Conservation (phyloP, 495 filamentous ascomycete species). For the Cudoniella acicularis region DNA sequence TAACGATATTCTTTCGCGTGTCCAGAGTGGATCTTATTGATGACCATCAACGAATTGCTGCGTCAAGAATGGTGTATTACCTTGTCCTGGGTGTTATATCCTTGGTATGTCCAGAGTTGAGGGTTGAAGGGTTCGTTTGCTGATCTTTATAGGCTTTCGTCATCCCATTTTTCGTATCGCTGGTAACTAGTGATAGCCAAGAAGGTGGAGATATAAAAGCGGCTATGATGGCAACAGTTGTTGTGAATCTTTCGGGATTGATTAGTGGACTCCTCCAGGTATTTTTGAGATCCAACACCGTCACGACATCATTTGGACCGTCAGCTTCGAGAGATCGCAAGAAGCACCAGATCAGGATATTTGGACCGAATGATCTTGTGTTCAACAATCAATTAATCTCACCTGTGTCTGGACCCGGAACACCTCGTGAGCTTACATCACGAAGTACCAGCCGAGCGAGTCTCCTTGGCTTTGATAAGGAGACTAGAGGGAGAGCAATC, state of each 20-base stretch:
- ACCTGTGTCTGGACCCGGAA: constrained; percentile 18
- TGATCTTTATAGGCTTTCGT: constrained; percentile 27
- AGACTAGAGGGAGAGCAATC: background rate
- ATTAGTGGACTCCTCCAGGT: constrained; percentile 32
- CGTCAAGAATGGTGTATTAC: constrained; percentile 37
- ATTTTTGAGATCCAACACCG: constrained; percentile 33
- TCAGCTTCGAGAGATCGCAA: constrained; percentile 10
- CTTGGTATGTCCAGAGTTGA: constrained; percentile 25
- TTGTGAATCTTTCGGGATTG: constrained; percentile 34
- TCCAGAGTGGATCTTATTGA: constrained; percentile 26
- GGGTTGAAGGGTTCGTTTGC: background rate
- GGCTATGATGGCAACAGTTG: constrained; percentile 34
- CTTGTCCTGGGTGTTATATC: constrained; percentile 27
- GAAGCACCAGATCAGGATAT: constrained; percentile 28
- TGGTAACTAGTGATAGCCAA: constrained; percentile 1
- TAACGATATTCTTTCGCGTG: constrained; percentile 22
- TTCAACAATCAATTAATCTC: constrained; percentile 23
- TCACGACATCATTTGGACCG: constrained; percentile 29
- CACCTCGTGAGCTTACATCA: constrained; percentile 2
- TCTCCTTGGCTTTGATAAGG: constrained; percentile 18
- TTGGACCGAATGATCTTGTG: constrained; percentile 28
- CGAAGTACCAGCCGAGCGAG: constrained; percentile 14
- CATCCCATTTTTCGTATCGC: constrained; percentile 30
- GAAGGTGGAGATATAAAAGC: constrained; percentile 19
- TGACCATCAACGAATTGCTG: constrained; percentile 32